phyloP scores from a whole-genome alignment of 2,329 filamentous ascomycete species.

The Penicillium sp. region DNA sequence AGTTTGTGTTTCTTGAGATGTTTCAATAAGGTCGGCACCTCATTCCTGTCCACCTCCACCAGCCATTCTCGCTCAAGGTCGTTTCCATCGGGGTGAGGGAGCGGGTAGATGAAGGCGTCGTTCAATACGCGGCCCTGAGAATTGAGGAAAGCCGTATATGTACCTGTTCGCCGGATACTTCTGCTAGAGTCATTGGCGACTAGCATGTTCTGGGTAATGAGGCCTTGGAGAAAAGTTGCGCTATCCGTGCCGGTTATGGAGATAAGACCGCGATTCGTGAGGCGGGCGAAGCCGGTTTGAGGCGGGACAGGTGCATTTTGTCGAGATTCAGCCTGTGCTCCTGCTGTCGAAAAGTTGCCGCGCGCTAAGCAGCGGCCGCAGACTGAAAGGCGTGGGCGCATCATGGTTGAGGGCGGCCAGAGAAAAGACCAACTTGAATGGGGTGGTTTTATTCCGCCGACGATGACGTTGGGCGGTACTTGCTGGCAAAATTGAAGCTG shows the following conservation, averaged over 20 bases:
- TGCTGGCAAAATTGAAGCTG: constrained; percentile 23
- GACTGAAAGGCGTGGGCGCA: constrained; percentile 31
- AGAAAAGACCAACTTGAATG: constrained; percentile 10
- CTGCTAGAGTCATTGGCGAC: constrained; percentile 42
- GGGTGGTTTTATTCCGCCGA: constrained; percentile 24
- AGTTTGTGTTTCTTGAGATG: constrained; percentile 86
- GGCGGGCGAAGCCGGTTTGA: constrained; percentile 46
- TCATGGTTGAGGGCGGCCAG: constrained; percentile 24
- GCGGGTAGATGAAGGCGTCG: constrained; percentile 85
- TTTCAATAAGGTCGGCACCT: constrained; percentile 61
- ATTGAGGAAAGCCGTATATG: constrained; percentile 83
- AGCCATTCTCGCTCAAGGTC: constrained; percentile 56
- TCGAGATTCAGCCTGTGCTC: constrained; percentile 8
- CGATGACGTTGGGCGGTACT: constrained; percentile 30
- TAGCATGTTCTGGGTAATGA: constrained; percentile 72
- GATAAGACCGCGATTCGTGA: constrained; percentile 76
- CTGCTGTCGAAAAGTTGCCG: constrained; percentile 30
- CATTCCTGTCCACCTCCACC: constrained; percentile 74
- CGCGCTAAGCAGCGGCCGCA: constrained; percentile 31
- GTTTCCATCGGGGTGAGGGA: constrained; percentile 37
- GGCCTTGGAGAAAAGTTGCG: constrained; percentile 80
- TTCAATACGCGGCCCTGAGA: constrained; percentile 79
- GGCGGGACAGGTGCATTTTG: constrained; percentile 37
- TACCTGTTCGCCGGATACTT: constrained; percentile 47
- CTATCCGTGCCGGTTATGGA: constrained; percentile 76